These are phyloP conservation scores for Sonneratia caseolaris DNA, from an alignment of 345 rosid genomes.

Conservation along the genomic window DNA sequence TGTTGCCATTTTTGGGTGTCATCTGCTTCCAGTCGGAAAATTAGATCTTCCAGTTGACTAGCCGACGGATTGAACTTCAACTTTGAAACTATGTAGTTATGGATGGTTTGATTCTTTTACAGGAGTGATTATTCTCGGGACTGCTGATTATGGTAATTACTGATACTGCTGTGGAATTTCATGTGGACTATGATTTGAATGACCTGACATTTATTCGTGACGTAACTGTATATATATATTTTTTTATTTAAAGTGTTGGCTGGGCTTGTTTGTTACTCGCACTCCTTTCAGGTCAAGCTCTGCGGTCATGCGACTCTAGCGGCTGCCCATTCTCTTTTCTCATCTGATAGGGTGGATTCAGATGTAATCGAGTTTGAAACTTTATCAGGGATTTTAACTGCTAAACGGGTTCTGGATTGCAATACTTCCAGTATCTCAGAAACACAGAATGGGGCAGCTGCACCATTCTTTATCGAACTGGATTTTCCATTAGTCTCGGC, in stretches of 20 bases:
- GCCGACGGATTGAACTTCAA: background rate
- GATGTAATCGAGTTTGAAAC: slow-evolving; percentile 57
- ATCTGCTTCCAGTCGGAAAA: background rate
- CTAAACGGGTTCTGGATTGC: slow-evolving; percentile 34
- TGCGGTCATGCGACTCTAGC: slow-evolving; percentile 92
- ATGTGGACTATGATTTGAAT: background rate
- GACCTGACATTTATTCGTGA: background rate
- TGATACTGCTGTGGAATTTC: background rate
- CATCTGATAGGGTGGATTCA: slow-evolving; percentile 38
- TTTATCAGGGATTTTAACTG: slow-evolving; percentile 52
- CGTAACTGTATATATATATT: no score
- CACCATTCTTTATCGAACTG: slow-evolving; percentile 38
- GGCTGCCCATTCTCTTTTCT: slow-evolving; percentile 57
- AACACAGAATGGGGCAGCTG: slow-evolving; percentile 15
- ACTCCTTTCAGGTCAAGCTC: slow-evolving; percentile 42
- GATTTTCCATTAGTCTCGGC: slow-evolving; percentile 37
- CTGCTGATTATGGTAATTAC: background rate
- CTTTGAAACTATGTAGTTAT: background rate
- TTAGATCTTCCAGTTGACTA: background rate
- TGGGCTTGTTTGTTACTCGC: background rate
- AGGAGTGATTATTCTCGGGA: background rate
- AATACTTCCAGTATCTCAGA: background rate
- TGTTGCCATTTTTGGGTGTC: no score
- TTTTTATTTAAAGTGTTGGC: no score
- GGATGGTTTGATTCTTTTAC: background rate